phyloP scores from a whole-genome alignment of 305 asterid species.

The Fraxinus platypoda region DNA sequence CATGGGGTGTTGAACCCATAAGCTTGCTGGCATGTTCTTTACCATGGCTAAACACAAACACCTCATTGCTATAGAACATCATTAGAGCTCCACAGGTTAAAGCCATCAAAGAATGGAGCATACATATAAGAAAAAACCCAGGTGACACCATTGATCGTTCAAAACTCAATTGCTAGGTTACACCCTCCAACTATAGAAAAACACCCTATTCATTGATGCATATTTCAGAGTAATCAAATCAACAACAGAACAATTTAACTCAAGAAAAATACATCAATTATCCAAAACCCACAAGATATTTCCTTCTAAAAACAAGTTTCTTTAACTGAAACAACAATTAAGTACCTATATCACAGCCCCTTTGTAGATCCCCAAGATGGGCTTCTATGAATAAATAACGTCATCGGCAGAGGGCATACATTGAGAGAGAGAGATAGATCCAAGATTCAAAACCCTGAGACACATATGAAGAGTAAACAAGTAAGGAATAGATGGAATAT shows the following conservation, averaged over 20 bases:
- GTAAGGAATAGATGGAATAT: slow-evolving; percentile 20
- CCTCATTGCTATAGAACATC: slow-evolving; percentile 78
- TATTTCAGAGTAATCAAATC: background rate
- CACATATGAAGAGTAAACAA: background rate
- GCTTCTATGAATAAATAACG: slow-evolving; percentile 17
- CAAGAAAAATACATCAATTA: slow-evolving; percentile 1
- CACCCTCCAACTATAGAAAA: slow-evolving; percentile 23
- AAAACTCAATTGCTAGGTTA: slow-evolving; percentile 24
- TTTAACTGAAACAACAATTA: slow-evolving; percentile 17
- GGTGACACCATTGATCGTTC: slow-evolving; percentile 58
- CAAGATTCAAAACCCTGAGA: slow-evolving; percentile 28
- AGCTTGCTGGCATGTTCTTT: slow-evolving; percentile 77
- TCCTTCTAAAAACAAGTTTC: slow-evolving; percentile 11
- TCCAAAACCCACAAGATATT: slow-evolving; percentile 9
- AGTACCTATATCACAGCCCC: slow-evolving; percentile 27
- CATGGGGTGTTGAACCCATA: slow-evolving; percentile 82
- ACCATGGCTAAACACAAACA: slow-evolving; percentile 80
- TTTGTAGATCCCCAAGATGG: slow-evolving; percentile 17
- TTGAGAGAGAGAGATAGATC: slow-evolving; percentile 23
- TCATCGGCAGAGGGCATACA: background rate
- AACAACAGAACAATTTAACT: slow-evolving; percentile 18
- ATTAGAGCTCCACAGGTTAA: slow-evolving; percentile 72
- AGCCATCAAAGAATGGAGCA: slow-evolving; percentile 74
- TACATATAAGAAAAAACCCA: slow-evolving; percentile 69
- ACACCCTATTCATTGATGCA: slow-evolving; percentile 2